Conservation (phyloP, 2,329 filamentous ascomycete species). For the Dothideomycetes sp. region DNA sequence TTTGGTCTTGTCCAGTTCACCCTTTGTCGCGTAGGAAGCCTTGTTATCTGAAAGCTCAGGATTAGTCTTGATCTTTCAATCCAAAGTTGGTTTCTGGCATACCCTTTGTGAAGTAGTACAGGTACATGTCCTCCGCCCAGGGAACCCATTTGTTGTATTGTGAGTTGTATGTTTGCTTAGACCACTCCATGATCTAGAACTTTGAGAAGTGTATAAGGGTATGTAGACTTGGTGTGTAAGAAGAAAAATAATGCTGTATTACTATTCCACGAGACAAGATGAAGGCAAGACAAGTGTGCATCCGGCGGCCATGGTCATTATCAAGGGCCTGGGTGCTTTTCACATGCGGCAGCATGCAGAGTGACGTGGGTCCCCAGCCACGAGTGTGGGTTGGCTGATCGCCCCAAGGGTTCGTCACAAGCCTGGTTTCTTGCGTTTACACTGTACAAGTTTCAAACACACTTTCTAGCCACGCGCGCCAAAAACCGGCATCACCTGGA, state of each 20-base stretch:
- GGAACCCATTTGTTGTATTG: slow-evolving; percentile 69
- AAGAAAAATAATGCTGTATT: no score
- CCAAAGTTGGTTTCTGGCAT: no score
- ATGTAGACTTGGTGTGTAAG: no score
- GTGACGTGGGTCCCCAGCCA: neutral
- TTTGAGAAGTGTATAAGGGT: no score
- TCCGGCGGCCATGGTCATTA: no score
- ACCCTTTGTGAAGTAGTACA: slow-evolving; percentile 57
- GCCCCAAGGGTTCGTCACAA: neutral
- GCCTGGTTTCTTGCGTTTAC: neutral
- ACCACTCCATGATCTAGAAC: slow-evolving; percentile 46
- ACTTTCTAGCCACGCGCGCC: no score
- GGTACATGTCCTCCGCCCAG: slow-evolving; percentile 64
- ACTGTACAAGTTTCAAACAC: no score
- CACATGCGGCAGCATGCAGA: neutral
- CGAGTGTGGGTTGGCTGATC: neutral
- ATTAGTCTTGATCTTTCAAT: no score
- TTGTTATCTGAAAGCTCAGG: slow-evolving; percentile 56
- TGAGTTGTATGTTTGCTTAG: slow-evolving; percentile 54
- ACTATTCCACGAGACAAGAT: no score
- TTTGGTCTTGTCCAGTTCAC: slow-evolving; percentile 58
- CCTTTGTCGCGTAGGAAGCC: slow-evolving; percentile 57
- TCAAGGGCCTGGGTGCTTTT: no score
- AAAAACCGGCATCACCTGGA: no score
- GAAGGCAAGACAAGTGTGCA: no score